Evolutionary conservation across 2,329 filamentous ascomycete species (phyloP).

Genomic region (Diaporthe sp.): DNA sequence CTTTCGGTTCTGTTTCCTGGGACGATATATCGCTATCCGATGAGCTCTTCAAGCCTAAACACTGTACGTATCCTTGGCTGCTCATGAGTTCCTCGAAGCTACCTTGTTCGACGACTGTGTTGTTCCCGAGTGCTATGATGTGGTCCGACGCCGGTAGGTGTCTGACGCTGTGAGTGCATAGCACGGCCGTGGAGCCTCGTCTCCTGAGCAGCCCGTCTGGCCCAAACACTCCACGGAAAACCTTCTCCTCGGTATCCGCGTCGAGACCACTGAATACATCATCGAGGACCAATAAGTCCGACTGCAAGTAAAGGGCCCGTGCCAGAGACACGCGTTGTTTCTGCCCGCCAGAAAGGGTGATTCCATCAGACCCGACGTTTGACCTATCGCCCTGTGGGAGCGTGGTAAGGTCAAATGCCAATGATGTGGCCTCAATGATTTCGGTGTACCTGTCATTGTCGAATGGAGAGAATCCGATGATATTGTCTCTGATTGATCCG

Average conservation of each 20-base stretch:
- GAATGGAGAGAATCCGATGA: conserved; percentile 28
- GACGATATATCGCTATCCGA: conserved; percentile 33
- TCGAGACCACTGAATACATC: conserved; percentile 54
- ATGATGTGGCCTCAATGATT: conserved; percentile 44
- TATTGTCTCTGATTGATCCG: conserved; percentile 28
- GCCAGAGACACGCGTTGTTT: conserved; percentile 43
- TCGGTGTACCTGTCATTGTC: conserved; percentile 43
- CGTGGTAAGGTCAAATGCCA: conserved; percentile 42
- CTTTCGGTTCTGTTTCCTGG: background rate
- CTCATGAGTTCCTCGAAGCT: conserved; percentile 49
- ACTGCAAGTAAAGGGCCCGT: conserved; percentile 39
- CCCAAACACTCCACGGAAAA: conserved; percentile 52
- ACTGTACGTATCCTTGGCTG: conserved; percentile 51
- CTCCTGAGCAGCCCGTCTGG: conserved; percentile 44
- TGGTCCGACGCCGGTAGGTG: conserved; percentile 55
- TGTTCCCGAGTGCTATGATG: conserved; percentile 56
- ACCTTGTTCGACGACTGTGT: conserved; percentile 56
- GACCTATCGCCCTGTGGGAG: conserved; percentile 49
- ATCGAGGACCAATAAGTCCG: conserved; percentile 48
- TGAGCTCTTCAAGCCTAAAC: conserved; percentile 46
- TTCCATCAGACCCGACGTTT: conserved; percentile 48
- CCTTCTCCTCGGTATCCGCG: conserved; percentile 51
- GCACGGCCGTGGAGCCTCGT: conserved; percentile 41
- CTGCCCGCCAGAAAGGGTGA: conserved; percentile 50
- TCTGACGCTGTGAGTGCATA: conserved; percentile 52